phyloP scores from a whole-genome alignment of 1,139 yeast species.

The Suhomyces ambrosiae region DNA sequence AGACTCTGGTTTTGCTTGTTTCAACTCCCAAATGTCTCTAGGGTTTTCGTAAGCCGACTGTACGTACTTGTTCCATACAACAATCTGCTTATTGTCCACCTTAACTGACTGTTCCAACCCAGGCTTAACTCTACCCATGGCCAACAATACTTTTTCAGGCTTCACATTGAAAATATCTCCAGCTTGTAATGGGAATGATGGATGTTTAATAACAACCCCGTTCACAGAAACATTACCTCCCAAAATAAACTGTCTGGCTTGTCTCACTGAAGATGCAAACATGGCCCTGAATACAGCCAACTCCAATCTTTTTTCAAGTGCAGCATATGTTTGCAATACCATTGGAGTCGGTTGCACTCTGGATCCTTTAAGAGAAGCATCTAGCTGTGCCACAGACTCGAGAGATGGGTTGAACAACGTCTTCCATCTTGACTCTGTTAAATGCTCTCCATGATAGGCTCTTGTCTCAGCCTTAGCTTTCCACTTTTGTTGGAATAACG shows the following conservation, averaged over 20 bases:
- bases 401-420: conserved; percentile 70
- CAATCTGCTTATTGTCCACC: conserved; percentile 70
- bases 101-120: conserved; percentile 65
- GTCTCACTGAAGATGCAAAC: conserved; percentile 93
- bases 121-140: conserved; percentile 85
- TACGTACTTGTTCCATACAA: conserved; percentile 75
- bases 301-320: conserved; percentile 85
- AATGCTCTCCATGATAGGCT: conserved; percentile 93
- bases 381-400: conserved; percentile 83
- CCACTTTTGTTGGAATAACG: conserved; percentile 91
- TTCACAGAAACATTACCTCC: conserved; percentile 86
- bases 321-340: conserved; percentile 85
- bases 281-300: conserved; percentile 86
- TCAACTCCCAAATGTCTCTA: conserved; percentile 56
- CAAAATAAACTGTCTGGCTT: conserved; percentile 85
- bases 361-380: conserved; percentile 69
- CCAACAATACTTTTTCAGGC: conserved; percentile 83
- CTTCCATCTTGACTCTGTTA: conserved; percentile 83
- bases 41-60: conserved; percentile 60
- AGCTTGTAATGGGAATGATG: conserved; percentile 73
- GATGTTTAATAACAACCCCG: conserved; percentile 75
- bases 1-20: conserved; percentile 46
- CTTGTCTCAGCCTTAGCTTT: conserved; percentile 87
- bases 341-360: conserved; percentile 66
- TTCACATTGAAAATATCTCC: conserved; percentile 88